Evolutionary conservation across 306 rosid genomes (phyloP).

Genomic region (Prinsepia uniflora): DNA sequence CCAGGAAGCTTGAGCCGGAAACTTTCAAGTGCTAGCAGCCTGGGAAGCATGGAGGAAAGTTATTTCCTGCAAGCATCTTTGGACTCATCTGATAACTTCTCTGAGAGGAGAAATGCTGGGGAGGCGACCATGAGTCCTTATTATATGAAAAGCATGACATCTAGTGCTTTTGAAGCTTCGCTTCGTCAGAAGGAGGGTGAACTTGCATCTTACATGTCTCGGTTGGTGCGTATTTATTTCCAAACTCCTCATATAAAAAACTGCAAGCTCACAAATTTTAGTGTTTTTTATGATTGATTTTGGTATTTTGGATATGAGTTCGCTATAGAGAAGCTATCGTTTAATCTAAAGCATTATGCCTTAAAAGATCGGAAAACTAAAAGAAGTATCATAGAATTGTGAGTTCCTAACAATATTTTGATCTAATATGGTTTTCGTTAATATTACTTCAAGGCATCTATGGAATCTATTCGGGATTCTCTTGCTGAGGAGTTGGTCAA

Average conservation of each 20-base stretch:
- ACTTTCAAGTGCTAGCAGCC: conserved; percentile 81
- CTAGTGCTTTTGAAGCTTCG: conserved; percentile 90
- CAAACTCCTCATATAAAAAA: conserved; percentile 10
- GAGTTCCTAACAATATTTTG: background rate
- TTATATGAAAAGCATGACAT: conserved; percentile 91
- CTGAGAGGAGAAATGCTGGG: conserved; percentile 69
- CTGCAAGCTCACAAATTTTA: background rate
- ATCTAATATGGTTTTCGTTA: conserved; percentile 14
- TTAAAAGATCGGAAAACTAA: background rate
- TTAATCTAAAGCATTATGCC: background rate
- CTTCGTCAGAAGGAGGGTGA: conserved; percentile 99
- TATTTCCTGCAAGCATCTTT: conserved; percentile 92
- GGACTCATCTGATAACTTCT: conserved; percentile 68
- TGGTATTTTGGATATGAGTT: conserved; percentile 13
- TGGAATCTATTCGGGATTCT: conserved; percentile 97
- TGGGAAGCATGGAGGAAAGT: conserved; percentile 97
- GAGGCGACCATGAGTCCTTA: conserved; percentile 77
- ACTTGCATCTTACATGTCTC: conserved; percentile 95
- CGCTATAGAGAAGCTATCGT: conserved; percentile 11
- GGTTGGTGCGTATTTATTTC: conserved; percentile 59
- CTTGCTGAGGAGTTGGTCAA: conserved; percentile 96
- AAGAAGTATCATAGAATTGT: background rate
- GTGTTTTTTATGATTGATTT: conserved; percentile 6
- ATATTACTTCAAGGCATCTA: conserved; percentile 60
- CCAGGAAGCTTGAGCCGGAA: conserved; percentile 75